Evolutionary conservation across 345 rosid genomes (phyloP).

Genomic region (Brassica cretica): DNA sequence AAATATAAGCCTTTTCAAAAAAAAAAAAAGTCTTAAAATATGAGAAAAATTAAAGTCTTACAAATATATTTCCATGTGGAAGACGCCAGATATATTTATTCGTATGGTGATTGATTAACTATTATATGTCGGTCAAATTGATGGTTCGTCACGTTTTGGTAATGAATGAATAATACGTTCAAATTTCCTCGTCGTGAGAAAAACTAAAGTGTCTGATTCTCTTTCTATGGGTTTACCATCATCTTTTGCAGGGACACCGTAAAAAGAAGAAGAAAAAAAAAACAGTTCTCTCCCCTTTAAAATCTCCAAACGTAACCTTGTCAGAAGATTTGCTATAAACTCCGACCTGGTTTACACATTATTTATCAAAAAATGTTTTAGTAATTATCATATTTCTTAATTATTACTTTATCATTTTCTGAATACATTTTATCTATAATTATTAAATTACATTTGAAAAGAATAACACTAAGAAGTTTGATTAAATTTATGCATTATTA

Average conservation of each 20-base stretch:
- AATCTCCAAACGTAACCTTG: too few relatives aligned
- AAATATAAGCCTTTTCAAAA: too few relatives aligned
- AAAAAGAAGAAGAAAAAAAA: too few relatives aligned
- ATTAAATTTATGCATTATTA: not conserved
- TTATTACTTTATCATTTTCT: not conserved
- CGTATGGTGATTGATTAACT: not conserved
- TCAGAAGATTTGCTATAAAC: too few relatives aligned
- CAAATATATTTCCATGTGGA: too few relatives aligned
- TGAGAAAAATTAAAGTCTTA: too few relatives aligned
- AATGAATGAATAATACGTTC: not conserved
- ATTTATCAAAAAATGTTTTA: not conserved
- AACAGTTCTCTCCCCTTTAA: too few relatives aligned
- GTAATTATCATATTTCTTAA: not conserved
- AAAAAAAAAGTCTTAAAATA: too few relatives aligned
- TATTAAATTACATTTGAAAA: not conserved
- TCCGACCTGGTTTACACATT: not conserved
- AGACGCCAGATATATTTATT: too few relatives aligned
- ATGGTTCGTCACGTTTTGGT: not conserved
- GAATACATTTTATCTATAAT: not conserved
- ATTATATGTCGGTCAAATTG: not conserved
- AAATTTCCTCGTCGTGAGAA: not conserved
- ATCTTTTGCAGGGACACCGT: too few relatives aligned
- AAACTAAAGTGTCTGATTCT: not conserved
- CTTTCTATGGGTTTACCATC: not conserved
- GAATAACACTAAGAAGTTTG: too few relatives aligned